Evolutionary conservation across 1,139 yeast species (phyloP).

Genomic region (Debaryomycetaceae sp.): DNA sequence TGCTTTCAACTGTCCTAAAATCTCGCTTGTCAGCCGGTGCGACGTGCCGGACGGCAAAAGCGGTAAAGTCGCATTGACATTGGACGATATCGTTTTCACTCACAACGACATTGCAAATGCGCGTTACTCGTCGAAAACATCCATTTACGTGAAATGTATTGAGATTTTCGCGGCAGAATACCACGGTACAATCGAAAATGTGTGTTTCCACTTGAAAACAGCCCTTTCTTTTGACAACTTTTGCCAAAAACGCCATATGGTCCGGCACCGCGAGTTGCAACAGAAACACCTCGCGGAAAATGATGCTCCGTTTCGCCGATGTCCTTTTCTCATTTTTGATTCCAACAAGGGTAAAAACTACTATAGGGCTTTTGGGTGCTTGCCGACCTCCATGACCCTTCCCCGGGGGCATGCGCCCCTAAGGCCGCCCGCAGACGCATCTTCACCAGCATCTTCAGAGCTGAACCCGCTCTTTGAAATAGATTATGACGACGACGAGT

Average conservation of each 20-base stretch:
- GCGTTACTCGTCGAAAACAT: conserved; percentile 48
- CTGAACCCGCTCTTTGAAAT: too few relatives aligned
- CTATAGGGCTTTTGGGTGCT: conserved; percentile 36
- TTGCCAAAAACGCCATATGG: conserved; percentile 40
- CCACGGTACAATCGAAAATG: conserved; percentile 7
- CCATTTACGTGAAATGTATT: conserved; percentile 41
- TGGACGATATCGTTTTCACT: conserved; percentile 32
- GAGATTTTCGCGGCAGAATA: conserved; percentile 16
- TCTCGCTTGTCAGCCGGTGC: conserved; percentile 15
- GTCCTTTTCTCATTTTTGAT: conserved; percentile 55
- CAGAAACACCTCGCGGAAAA: conserved; percentile 54
- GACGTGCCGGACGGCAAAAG: conserved; percentile 9
- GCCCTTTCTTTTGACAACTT: conserved; percentile 53
- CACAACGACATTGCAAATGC: conserved; percentile 63
- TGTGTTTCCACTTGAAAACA: conserved; percentile 32
- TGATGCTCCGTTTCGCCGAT: conserved; percentile 78
- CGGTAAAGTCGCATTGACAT: conserved; percentile 12
- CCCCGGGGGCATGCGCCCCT: conserved; percentile 62
- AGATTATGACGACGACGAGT: conserved; percentile 32
- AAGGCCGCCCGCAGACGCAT: conserved; percentile 4
- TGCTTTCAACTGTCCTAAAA: conserved; percentile 31
- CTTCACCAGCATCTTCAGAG: conserved; percentile 5
- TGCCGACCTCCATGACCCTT: conserved; percentile 50
- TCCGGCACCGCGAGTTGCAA: conserved; percentile 40
- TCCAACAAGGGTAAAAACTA: conserved; percentile 35